Evolutionary conservation across 371 early-diverging fungal species (phyloP).

Genomic region (Thermomucor indicae-seudaticae): DNA sequence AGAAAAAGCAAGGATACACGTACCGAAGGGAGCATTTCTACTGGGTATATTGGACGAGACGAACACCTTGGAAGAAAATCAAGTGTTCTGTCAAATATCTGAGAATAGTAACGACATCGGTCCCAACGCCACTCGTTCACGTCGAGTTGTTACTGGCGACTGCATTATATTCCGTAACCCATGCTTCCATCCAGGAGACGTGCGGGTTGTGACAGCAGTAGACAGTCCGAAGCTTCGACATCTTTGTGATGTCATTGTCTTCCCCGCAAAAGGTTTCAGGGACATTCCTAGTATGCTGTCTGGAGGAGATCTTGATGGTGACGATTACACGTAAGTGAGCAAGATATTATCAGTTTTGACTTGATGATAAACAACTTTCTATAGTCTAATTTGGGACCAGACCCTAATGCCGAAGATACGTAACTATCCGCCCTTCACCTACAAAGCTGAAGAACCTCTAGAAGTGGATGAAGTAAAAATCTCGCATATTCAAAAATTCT

Average conservation of each 20-base stretch:
- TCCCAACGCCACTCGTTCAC: slow-evolving; percentile 12
- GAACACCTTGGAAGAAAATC: slow-evolving; percentile 53
- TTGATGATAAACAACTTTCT: not conserved
- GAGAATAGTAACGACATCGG: slow-evolving; percentile 10
- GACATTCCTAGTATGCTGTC: slow-evolving; percentile 76
- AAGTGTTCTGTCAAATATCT: slow-evolving; percentile 66
- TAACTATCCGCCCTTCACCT: slow-evolving; percentile 60
- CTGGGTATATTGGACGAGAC: slow-evolving; percentile 84
- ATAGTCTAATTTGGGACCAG: slow-evolving; percentile 67
- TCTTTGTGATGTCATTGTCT: slow-evolving; percentile 72
- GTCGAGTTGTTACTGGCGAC: slow-evolving; percentile 36
- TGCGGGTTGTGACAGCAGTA: slow-evolving; percentile 66
- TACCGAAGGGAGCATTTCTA: slow-evolving; percentile 63
- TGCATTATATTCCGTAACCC: slow-evolving; percentile 69
- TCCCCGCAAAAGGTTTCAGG: slow-evolving; percentile 69
- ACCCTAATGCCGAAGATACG: slow-evolving; percentile 47
- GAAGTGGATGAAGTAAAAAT: slow-evolving; percentile 45
- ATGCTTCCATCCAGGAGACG: slow-evolving; percentile 83
- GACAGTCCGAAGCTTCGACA: slow-evolving; percentile 54
- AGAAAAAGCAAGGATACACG: slow-evolving; percentile 65
- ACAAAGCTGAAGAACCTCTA: slow-evolving; percentile 30
- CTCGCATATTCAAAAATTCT: slow-evolving; percentile 61
- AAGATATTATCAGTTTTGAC: not conserved
- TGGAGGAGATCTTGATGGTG: slow-evolving; percentile 88
- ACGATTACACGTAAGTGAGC: slow-evolving; percentile 55